Percentiles rank a stretch among this genome's conserved stretches.
Evolutionary conservation across 129 eudicot species (phyloP).

Genomic region (Pittosporum tobira): DNA sequence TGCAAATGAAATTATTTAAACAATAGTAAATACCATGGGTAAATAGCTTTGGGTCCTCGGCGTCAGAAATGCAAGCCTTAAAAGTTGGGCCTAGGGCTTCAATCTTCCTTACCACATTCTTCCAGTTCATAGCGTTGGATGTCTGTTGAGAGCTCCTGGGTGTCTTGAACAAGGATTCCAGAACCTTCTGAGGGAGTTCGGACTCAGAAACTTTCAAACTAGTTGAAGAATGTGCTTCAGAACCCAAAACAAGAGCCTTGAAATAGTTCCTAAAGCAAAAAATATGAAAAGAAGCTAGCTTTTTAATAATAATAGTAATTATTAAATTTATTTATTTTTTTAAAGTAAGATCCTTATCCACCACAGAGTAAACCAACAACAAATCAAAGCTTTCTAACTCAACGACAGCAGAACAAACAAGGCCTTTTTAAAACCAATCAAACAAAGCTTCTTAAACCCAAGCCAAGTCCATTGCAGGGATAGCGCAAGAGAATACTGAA

Average conservation of each 20-base stretch:
- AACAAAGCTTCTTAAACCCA: not conserved
- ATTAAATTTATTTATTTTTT: too few relatives aligned
- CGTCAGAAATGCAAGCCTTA: conserved; percentile 22
- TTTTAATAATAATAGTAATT: not conserved
- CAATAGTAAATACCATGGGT: conserved; percentile 28
- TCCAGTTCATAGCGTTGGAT: conserved; percentile 85
- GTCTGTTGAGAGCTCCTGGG: conserved; percentile 70
- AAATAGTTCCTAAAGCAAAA: conserved; percentile 42
- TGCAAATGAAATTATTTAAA: too few relatives aligned
- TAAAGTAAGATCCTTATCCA: not conserved
- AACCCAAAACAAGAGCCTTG: conserved; percentile 37
- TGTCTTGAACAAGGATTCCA: conserved; percentile 68
- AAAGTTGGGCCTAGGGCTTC: conserved; percentile 49
- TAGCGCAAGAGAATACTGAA: not conserved
- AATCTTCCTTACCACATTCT: conserved; percentile 71
- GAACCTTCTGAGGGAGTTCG: conserved; percentile 62
- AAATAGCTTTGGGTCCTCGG: conserved; percentile 23
- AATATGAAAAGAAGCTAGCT: not conserved
- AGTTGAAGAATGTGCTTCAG: conserved; percentile 20
- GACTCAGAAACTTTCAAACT: conserved; percentile 25
- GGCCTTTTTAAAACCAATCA: not conserved
- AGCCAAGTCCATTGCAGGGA: not conserved
- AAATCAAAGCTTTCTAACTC: not conserved
- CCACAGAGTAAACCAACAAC: not conserved
- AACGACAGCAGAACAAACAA: not conserved